Evolutionary conservation across 129 eudicot genomes (phyloP).

Genomic region (Oenanthe sinensis): DNA sequence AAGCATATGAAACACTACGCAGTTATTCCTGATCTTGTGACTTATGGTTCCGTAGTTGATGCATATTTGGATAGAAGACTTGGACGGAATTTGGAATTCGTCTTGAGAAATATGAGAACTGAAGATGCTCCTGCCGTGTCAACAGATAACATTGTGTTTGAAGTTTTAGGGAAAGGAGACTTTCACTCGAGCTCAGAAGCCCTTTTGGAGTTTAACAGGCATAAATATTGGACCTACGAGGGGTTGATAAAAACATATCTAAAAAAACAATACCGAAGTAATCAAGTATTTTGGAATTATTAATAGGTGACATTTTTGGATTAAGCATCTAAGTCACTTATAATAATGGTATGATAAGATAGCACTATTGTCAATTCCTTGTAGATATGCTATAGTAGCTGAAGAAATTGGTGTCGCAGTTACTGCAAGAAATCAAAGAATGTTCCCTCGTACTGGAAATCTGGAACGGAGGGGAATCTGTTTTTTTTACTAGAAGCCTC

Average conservation of each 20-base stretch:
- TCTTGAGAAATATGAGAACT: conserved; percentile 44
- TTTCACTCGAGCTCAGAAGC: conserved; percentile 68
- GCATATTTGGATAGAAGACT: conserved; percentile 74
- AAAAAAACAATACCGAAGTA: conserved; percentile 59
- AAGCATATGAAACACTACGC: conserved; percentile 77
- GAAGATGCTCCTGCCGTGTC: conserved; percentile 34
- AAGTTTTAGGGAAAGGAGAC: conserved; percentile 87
- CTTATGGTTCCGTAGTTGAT: conserved; percentile 87
- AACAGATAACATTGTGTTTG: conserved; percentile 72
- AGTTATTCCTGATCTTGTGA: conserved; percentile 74
- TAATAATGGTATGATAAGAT: not conserved
- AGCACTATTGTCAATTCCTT: not conserved
- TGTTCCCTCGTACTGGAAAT: not conserved
- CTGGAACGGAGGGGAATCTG: too few species aligned
- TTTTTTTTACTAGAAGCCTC: not conserved
- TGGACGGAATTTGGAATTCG: conserved; percentile 73
- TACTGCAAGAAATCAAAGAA: not conserved
- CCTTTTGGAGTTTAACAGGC: conserved; percentile 44
- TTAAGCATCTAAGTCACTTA: not conserved
- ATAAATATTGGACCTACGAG: conserved; percentile 54
- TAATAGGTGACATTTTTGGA: conserved; percentile 23
- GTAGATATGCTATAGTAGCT: not conserved
- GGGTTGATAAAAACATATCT: conserved; percentile 43
- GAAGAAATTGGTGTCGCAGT: not conserved
- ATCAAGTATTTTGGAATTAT: conserved; percentile 87